phyloP scores from a whole-genome alignment of 208 protist genomes.

The Acanthamoeba culbertsoni region DNA sequence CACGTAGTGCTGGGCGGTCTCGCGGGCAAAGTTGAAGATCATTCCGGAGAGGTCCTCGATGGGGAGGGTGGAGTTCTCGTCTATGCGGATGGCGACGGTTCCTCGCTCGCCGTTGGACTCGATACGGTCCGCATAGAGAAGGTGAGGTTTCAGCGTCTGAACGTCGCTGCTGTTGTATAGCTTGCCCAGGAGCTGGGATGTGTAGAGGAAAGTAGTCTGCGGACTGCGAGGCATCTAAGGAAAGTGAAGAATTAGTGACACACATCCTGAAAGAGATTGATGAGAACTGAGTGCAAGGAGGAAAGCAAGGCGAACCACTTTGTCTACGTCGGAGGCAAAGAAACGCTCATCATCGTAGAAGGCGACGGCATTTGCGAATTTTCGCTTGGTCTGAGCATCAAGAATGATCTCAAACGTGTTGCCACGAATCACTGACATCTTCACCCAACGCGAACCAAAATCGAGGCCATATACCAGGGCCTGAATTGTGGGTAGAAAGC shows the following conservation, averaged over 20 bases:
- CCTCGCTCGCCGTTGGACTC: conserved; percentile 64
- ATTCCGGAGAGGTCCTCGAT: conserved; percentile 89
- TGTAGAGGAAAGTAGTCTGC: conserved; percentile 61
- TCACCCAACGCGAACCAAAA: conserved; percentile 79
- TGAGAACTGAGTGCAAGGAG: background rate
- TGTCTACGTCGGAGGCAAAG: conserved; percentile 87
- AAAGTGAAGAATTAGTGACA: background rate
- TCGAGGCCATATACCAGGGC: conserved; percentile 74
- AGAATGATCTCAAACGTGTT: conserved; percentile 89
- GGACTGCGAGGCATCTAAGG: background rate
- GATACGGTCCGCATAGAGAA: conserved; percentile 43
- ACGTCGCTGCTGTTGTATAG: conserved; percentile 7
- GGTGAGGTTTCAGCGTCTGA: conserved; percentile 41
- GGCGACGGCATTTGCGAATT: conserved; percentile 88
- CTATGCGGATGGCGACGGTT: conserved; percentile 75
- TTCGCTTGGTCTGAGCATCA: conserved; percentile 92
- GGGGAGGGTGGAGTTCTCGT: conserved; percentile 79
- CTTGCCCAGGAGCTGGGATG: conserved; percentile 59
- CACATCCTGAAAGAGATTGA: background rate
- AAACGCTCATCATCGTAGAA: conserved; percentile 89
- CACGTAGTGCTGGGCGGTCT: conserved; percentile 79
- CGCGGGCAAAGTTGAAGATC: conserved; percentile 85
- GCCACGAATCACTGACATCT: conserved; percentile 77
- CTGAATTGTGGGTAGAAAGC: background rate
- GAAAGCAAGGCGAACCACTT: conserved; percentile 70